Evolutionary conservation across 2,329 filamentous ascomycete species (phyloP).

Genomic region (Trichothecium sympodiale): DNA sequence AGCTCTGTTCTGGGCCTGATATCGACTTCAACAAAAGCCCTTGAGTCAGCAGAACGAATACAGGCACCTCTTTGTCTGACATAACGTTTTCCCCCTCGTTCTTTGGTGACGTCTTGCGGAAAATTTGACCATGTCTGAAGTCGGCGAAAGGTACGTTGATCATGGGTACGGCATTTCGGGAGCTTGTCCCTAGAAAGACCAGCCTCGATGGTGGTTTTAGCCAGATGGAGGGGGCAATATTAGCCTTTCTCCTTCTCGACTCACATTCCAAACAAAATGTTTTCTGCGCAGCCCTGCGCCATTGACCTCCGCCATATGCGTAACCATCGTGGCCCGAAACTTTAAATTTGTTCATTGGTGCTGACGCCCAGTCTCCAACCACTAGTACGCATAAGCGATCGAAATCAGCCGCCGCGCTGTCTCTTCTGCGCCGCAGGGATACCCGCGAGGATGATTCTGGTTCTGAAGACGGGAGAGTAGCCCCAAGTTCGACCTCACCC

Average conservation of each 20-base stretch:
- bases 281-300: neutral
- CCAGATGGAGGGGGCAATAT: neutral
- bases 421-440: constrained; percentile 43
- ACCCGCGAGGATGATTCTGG: constrained; percentile 41
- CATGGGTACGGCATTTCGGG: too few relatives aligned
- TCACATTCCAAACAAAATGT: neutral
- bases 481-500: constrained; percentile 23
- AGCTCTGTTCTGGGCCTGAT: neutral
- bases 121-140: constrained; percentile 20
- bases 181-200: too few relatives aligned
- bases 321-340: constrained; percentile 1
- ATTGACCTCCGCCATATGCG: constrained; percentile 1
- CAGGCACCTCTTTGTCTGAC: too few relatives aligned
- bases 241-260: neutral
- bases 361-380: neutral
- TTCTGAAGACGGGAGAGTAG: constrained; percentile 40
- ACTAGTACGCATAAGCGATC: constrained; percentile 38
- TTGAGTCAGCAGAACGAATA: too few relatives aligned
- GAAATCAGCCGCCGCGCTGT: constrained; percentile 39
- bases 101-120: too few relatives aligned
- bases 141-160: constrained; percentile 21
- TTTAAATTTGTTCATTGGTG: neutral
- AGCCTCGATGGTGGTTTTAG: too few relatives aligned
- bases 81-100: neutral
- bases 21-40: too few relatives aligned